Base-by-base conservation (phyloP, 202 grass and related monocot genomes). In the Zoysia matrella region DNA sequence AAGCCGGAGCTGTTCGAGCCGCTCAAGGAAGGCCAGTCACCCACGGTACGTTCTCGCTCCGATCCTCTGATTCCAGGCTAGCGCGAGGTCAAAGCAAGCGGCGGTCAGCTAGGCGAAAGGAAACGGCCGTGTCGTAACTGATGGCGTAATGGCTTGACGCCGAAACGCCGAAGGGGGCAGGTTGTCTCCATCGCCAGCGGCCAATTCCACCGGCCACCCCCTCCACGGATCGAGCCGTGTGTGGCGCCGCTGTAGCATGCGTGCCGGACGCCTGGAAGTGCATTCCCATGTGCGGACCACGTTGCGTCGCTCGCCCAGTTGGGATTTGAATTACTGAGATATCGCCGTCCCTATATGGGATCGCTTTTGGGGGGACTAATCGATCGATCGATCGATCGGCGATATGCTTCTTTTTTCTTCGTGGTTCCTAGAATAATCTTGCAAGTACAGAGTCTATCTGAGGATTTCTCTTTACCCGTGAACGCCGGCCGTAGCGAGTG, bases 21-120 rank as follows among this genome's bases (percentile, higher is more conserved):
- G 30, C 30, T 36, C 30, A 87, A 89, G 72, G 75, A 76, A 4
- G 91, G 91, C 72, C 96, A 98, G 67, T 53, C 80, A 5, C 96
- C 96, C 50, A 93, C 72, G 92, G 96, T 98, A 84, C 52, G 90
- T 8, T 1, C 18, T 52, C 7, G 8, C n/a, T 2, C 44, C 10
- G 1, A 1, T 0, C 15, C 14, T 7, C 5, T 36, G 30, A 36
- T 36, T 36, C 30, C 30, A 36, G 30, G 30, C 30, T 1, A 36
- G 30, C 30, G 30, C 30, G 30, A 36, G 30, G 30, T 36, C 30
- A 36, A 36, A 36, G 30, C 30, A 36, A 36, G 30, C 30, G 30
- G 30, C 1, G 12, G 8, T 3, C 7, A 15, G 3, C 36, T 7
- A 11, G 8, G 6, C 3, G 11, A 47, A 73, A 80, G 4, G 12